phyloP scores from a whole-genome alignment of 306 rosid species.

The Arachis stenosperma region DNA sequence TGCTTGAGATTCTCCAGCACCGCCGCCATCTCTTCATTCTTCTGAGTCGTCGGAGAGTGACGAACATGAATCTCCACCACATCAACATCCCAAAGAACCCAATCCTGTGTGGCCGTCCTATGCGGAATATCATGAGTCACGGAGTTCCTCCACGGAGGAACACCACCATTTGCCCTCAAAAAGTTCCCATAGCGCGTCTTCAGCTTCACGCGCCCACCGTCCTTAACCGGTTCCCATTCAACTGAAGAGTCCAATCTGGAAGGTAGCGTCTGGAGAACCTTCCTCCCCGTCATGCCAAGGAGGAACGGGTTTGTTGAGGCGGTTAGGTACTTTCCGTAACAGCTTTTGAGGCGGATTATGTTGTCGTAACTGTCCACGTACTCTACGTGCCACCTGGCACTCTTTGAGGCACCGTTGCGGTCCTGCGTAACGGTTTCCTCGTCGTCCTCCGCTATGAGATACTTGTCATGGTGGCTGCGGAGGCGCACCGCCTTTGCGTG shows the following conservation, averaged over 20 bases:
- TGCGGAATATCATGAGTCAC: constrained; percentile 86
- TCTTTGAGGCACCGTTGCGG: constrained; percentile 68
- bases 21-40: constrained; percentile 9
- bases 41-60: constrained; percentile 31
- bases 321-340: constrained; percentile 80
- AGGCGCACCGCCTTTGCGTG: constrained; percentile 86
- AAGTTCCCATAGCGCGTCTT: constrained; percentile 81
- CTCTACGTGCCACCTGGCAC: constrained; percentile 74
- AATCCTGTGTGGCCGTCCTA: constrained; percentile 77
- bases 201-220: constrained; percentile 63
- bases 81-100: constrained; percentile 86
- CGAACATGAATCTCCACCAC: constrained; percentile 62
- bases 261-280: constrained; percentile 71
- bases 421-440: constrained; percentile 79
- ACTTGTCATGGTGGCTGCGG: constrained; percentile 77
- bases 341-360: constrained; percentile 81
- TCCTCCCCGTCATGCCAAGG: constrained; percentile 89
- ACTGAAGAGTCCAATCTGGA: constrained; percentile 66
- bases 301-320: constrained; percentile 67
- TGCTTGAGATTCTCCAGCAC: neutral
- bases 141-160: constrained; percentile 93
- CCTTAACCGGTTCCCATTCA: constrained; percentile 87
- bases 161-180: constrained; percentile 78
- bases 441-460: constrained; percentile 77
- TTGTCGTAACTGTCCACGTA: constrained; percentile 51